Evolutionary conservation across 441 rosid species (phyloP), one percentile per base, ranked within the genome.

Genomic region (Gossypium schwendimanii): DNA sequence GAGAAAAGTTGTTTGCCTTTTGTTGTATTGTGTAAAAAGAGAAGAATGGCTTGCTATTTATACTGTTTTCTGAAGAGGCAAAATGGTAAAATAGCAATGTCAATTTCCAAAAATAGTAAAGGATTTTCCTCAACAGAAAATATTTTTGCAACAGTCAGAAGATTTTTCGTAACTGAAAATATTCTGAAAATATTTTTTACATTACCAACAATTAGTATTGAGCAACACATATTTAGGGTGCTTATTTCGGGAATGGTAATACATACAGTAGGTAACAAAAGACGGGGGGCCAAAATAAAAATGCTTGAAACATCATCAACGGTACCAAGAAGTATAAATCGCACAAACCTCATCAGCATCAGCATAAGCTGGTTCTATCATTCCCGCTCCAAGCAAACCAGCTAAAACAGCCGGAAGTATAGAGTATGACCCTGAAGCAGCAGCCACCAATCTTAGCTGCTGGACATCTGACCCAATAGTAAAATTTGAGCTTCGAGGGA

Each of bases 341-440:
- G 18, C 14, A 71, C 41, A 68, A 81, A 94, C 98, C 97, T 90
- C 83, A 69, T 81, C 82, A 72, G 83, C 78, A 71, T 94, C 96
- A 5, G 97, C 88, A 86, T 82, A 85, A 33, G 94, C 87, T 21
- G 83, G 72, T 70, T 85, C 82, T 9, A 88, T 23, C 50, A 73
- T 65, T 77, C 93, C 97, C 45, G 69, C 67, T 50, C 95, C 92
- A 24, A 90, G 60, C 31, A 88, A 78, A 81, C 88, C 73, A 74
- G 84, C 86, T 17, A 94, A 78, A 45, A 87, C n/a, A 52, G 86
- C 86, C 50, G 95, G 88, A 41, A 77, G 57, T n/a, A 79, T 4
- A 54, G 77, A 73, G 59, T 21, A 17, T 1, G 60, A 10, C 41
- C 73, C 73, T 1, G 55, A 57, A 71, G 66, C 78, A 74, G 59